phyloP scores from a whole-genome alignment of 2,329 filamentous ascomycete genomes.

The Chaetomium sp. region DNA sequence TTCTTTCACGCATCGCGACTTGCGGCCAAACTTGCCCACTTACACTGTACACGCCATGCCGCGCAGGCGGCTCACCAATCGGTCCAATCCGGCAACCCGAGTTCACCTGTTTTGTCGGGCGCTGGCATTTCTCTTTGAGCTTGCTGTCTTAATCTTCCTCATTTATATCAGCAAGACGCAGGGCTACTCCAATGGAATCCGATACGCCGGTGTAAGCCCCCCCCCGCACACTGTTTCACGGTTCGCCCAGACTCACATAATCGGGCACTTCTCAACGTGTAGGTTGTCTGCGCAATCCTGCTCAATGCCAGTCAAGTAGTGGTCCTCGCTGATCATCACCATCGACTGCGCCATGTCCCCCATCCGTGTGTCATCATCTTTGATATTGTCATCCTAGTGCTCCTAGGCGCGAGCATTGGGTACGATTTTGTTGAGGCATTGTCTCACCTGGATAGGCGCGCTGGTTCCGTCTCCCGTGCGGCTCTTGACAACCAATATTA shows the following conservation, averaged over 20 bases:
- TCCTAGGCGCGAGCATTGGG: background rate
- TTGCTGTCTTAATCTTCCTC: background rate
- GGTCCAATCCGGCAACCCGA: background rate
- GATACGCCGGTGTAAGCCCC: background rate
- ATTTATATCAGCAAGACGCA: background rate
- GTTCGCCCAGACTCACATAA: background rate
- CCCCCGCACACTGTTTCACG: background rate
- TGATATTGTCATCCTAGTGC: background rate
- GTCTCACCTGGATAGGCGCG: background rate
- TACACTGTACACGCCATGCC: background rate
- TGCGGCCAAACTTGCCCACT: background rate
- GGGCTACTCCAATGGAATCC: background rate
- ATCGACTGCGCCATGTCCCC: background rate
- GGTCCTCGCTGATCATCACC: background rate
- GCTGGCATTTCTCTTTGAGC: conserved; percentile 1
- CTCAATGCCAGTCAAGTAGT: background rate
- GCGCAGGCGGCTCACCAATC: background rate
- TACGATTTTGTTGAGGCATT: background rate
- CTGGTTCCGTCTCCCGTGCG: background rate
- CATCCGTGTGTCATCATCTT: conserved; percentile 1
- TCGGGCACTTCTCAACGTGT: background rate
- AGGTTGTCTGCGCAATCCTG: background rate
- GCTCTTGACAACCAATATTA: background rate
- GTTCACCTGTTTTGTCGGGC: background rate
- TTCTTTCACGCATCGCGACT: background rate